Base-by-base conservation (phyloP, 2,329 filamentous ascomycete species). In the Aureobasidium leucospermi region DNA sequence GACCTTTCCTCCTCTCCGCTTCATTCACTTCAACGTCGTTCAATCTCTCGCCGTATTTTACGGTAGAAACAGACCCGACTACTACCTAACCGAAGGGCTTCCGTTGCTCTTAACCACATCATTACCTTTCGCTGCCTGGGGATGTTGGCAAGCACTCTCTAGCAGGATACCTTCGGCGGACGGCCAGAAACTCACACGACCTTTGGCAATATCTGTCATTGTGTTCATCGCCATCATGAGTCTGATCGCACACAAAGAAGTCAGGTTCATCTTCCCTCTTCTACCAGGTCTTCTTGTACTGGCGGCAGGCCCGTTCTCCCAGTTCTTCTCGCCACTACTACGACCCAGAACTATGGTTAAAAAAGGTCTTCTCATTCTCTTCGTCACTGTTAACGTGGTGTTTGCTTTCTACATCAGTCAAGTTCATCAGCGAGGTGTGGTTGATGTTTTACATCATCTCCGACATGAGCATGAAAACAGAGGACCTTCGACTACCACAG, bases 221-320 rank as follows among this genome's bases (percentile, higher is more conserved):
- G 77, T 83, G 7, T 79, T 87, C 43, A 63, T 86, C 58, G 88
- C 86, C 60, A 75, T 88, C 9, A 80, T 97, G 36, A 96, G 90
- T 1, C 69, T 89, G 48, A 89, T 97, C 65, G 85, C 90, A 1
- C 94, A 99, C 76, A 99, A 99, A 73, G 94, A 99, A 79, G 89
- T 96, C 66, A 90, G 94, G 68, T 99, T 99, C 77, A 89, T 97
- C 65, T 96, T 96, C 68, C 93, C 94, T 1, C 81, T 99, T 16
- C 81, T 97, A 1, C 93, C 94, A 1, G 81, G 86, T n/a, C 81
- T 99, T 6, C 90, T 94, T 70, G 77, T 96, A 63, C 78, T 97
- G 41, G 84, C 89, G 1, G 90, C 90, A 0, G 82, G 84, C 0
- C 80, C 85, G 2, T 74, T 89, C 15, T 77, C 82, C 2, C 72